Conservation (phyloP, 148 eudicot genomes). For the Cornus suecica region DNA sequence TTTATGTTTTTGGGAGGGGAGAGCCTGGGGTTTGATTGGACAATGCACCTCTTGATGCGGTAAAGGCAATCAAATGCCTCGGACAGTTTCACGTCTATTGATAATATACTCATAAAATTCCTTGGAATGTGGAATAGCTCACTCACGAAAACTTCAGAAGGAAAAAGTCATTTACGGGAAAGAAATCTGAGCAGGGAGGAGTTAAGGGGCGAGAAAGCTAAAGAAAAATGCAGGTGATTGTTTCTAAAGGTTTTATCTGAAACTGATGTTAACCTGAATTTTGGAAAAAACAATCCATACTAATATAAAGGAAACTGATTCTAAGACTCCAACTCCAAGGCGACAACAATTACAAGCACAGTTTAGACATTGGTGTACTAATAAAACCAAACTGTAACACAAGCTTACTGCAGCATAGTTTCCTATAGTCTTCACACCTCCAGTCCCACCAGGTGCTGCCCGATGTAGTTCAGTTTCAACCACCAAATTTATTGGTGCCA, state of each 20-base stretch:
- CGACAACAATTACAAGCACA: constrained; percentile 2
- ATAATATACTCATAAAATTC: neutral
- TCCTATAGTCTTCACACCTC: constrained; percentile 87
- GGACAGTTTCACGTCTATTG: too few relatives aligned
- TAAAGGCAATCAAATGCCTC: too few relatives aligned
- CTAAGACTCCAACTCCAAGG: neutral
- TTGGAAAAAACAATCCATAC: neutral
- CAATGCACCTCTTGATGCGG: too few relatives aligned
- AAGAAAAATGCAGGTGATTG: neutral
- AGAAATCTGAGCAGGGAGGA: neutral
- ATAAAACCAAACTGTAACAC: constrained; percentile 7
- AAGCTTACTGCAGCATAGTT: constrained; percentile 86
- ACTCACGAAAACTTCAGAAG: neutral
- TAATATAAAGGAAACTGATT: neutral
- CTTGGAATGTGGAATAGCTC: neutral
- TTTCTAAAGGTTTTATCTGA: too few relatives aligned
- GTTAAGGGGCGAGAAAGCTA: neutral
- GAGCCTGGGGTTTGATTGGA: too few relatives aligned
- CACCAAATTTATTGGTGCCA: constrained; percentile 82
- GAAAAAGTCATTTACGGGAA: neutral
- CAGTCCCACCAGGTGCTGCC: constrained; percentile 98
- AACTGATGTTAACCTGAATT: neutral
- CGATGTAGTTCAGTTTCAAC: constrained; percentile 92
- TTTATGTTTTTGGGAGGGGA: too few relatives aligned
- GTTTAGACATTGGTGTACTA: neutral